These are phyloP conservation scores for Auriculariales sp. DNA, from an alignment of 768 basidiomycete species.

Conservation along the genomic window DNA sequence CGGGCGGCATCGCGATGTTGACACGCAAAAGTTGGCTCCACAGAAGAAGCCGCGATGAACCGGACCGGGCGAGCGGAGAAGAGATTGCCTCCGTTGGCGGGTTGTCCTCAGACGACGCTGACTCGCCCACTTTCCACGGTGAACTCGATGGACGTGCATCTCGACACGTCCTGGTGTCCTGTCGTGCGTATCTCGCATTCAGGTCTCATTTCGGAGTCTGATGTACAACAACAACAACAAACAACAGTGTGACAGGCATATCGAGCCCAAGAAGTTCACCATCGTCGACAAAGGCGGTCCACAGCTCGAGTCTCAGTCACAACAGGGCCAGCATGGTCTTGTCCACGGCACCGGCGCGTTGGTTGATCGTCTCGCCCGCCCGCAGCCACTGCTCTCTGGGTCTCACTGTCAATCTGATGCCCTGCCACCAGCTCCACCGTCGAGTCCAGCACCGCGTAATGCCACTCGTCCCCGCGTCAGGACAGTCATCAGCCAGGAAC, in stretches of 20 bases:
- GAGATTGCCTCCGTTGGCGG: too few relatives aligned
- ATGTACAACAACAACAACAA: conserved; percentile 18
- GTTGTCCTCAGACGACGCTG: too few relatives aligned
- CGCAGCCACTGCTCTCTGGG: conserved; percentile 19
- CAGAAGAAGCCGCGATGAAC: too few relatives aligned
- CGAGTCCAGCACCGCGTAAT: conserved; percentile 12
- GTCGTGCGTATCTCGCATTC: too few relatives aligned
- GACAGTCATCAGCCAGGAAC: conserved; percentile 64
- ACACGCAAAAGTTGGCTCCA: too few relatives aligned
- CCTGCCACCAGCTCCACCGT: conserved; percentile 12
- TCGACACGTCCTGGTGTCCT: conserved; percentile 71
- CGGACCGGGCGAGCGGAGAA: too few relatives aligned
- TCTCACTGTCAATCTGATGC: conserved; percentile 13
- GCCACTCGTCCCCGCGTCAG: conserved; percentile 27
- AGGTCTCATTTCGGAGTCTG: too few relatives aligned
- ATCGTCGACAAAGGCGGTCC: conserved; percentile 24
- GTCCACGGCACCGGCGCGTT: conserved; percentile 53
- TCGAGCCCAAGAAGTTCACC: conserved; percentile 10
- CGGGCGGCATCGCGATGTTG: too few relatives aligned
- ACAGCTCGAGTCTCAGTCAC: conserved; percentile 7
- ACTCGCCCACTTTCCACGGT: neutral
- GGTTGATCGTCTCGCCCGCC: conserved; percentile 47
- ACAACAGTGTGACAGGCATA: conserved; percentile 10
- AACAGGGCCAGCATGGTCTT: conserved; percentile 23
- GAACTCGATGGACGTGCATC: conserved; percentile 19